A percentile compares a stretch with the other conserved stretches of the same genome.
Conservation (phyloP, 164 flowering plant species). For the Echeveria elegans region DNA sequence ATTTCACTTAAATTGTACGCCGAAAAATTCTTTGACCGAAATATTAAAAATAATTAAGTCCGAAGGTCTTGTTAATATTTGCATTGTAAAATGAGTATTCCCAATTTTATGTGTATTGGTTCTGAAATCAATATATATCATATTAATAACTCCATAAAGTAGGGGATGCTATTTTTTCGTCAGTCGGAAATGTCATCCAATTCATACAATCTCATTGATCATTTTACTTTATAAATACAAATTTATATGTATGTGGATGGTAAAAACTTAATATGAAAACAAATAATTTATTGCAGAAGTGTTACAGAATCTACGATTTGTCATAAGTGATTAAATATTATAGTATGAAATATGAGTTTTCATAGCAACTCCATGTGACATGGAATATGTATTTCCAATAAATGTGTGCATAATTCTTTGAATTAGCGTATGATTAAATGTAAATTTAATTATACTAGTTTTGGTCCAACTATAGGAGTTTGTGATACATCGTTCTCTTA, state of each 20-base stretch:
- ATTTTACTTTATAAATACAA: too few relatives aligned
- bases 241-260: too few relatives aligned
- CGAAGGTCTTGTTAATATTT: background rate
- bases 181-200: too few relatives aligned
- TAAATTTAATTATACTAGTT: too few relatives aligned
- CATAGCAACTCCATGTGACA: background rate
- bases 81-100: background rate
- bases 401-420: background rate
- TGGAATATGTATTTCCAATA: background rate
- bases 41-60: background rate
- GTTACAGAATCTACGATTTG: too few relatives aligned
- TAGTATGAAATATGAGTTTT: too few relatives aligned
- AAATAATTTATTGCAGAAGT: too few relatives aligned
- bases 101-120: background rate
- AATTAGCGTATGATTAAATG: background rate
- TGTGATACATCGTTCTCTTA: background rate
- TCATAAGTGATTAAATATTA: too few relatives aligned
- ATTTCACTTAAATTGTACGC: too few relatives aligned
- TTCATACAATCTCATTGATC: too few relatives aligned
- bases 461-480: constrained; percentile 2
- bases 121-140: background rate
- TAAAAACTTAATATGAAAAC: background rate
- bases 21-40: too few relatives aligned
- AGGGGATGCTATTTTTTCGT: background rate
- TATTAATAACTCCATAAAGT: background rate